A percentile compares a stretch with the other conserved stretches of the same genome.
These are phyloP conservation scores for Lycium ferocissimum DNA, from an alignment of 257 asterid genomes.

Conservation along the genomic window DNA sequence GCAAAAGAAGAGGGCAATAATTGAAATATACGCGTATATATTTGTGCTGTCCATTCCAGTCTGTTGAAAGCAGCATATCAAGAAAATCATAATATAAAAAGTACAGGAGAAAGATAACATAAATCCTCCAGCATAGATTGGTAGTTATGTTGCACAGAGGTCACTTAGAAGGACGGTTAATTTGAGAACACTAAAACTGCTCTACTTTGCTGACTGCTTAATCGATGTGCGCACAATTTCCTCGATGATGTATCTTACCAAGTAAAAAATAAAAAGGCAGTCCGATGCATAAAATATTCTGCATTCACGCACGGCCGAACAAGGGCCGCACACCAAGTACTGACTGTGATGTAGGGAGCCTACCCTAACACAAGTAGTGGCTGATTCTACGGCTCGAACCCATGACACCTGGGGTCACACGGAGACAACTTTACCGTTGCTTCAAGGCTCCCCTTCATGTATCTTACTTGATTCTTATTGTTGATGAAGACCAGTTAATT, in stretches of 20 bases:
- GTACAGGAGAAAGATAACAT: neutral
- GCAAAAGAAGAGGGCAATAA: conserved; percentile 78
- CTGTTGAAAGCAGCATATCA: conserved; percentile 48
- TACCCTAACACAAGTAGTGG: neutral
- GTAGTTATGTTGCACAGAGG: neutral
- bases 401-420: neutral
- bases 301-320: neutral
- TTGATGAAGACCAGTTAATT: neutral
- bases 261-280: neutral
- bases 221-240: neutral
- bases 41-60: conserved; percentile 95
- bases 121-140: neutral
- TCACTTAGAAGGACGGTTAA: neutral
- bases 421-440: neutral
- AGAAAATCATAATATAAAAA: neutral
- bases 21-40: conserved; percentile 80
- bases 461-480: neutral
- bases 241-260: neutral
- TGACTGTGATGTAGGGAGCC: neutral
- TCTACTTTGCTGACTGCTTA: neutral
- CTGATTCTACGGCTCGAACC: neutral
- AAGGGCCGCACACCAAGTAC: neutral
- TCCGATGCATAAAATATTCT: neutral
- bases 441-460: neutral
- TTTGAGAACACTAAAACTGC: neutral